Evolutionary conservation across 2,329 filamentous ascomycete genomes (phyloP), one percentile per base, ranked within the genome.

Genomic region (Penicillium rolfsii): DNA sequence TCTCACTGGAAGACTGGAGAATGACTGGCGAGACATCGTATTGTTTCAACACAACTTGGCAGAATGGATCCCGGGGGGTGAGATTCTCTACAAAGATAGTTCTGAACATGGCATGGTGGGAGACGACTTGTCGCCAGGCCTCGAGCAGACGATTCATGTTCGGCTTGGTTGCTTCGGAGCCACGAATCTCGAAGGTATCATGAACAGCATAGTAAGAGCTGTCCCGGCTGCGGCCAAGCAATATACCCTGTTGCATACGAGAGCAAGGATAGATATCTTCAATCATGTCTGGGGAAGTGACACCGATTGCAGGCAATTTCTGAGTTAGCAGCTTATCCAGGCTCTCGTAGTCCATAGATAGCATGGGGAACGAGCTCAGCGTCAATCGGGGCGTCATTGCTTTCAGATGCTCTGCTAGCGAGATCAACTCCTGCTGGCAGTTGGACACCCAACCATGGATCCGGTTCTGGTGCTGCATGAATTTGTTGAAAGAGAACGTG

Each of bases 401-500:
- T 1, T 61, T 67, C 4, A 79, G 62, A 43, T 66, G 59, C 33
- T 70, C 64, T 0, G 73, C 71, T 9, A 77, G 62, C 0, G 64
- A 64, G 7, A 64, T 64, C 3, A 82, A 71, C 0, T 73, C 70
- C 3, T 71, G 49, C 19, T 72, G 68, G 55, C 77, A 83, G 36
- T 70, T 65, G 0, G 70, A 68, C 3, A 83, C 74, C 82, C 82
- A 84, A 16, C 68, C 40, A 8, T 71, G 70, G 19, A 84, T 80
- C 0, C 68, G 67, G 2, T 74, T 66, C 59, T 83, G 81, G 62
- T 83, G 79, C 9, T 70, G 68, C 79, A 83, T 83, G 33, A 76
- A 70, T 14, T 75, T 74, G 64, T 83, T 84, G 70, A 81, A 83
- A 0, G 81, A 81, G 66, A 84, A 84, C 0, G 78, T 79, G 55